Conservation (phyloP, 1,284 basidiomycete species). For the Rhodotorula mucilaginosa region DNA sequence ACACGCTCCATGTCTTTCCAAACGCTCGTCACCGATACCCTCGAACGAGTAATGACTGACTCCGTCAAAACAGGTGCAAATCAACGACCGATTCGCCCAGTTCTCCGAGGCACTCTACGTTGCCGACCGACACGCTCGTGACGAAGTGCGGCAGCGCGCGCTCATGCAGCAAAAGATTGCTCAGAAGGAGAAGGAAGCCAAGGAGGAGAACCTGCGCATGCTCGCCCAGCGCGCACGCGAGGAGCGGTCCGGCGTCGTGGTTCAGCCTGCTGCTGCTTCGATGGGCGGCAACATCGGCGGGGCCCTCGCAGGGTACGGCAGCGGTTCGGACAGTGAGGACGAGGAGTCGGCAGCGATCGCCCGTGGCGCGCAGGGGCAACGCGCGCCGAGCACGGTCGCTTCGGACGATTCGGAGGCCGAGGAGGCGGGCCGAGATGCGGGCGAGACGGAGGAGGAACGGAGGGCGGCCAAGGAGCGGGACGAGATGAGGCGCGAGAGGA, state of each 20-base stretch:
- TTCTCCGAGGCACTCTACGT: slow-evolving; percentile 94
- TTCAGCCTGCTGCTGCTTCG: slow-evolving; percentile 49
- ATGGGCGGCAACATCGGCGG: slow-evolving; percentile 62
- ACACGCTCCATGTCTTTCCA: not conserved
- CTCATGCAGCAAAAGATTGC: slow-evolving; percentile 98
- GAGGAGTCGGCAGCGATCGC: slow-evolving; percentile 23
- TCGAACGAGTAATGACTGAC: too few relatives aligned
- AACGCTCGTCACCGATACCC: too few relatives aligned
- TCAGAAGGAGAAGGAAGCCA: slow-evolving; percentile 94
- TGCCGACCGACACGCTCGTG: slow-evolving; percentile 95
- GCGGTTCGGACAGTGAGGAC: slow-evolving; percentile 18
- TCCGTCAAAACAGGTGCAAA: slow-evolving; percentile 66
- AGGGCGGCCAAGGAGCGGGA: slow-evolving; percentile 83
- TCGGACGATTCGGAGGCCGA: slow-evolving; percentile 43
- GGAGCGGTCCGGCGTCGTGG: slow-evolving; percentile 73
- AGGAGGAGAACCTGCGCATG: slow-evolving; percentile 91
- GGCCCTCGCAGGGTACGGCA: slow-evolving; percentile 76
- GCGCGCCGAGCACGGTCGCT: slow-evolving; percentile 6
- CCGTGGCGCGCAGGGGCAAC: slow-evolving; percentile 14
- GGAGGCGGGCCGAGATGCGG: slow-evolving; percentile 42
- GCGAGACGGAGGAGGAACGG: slow-evolving; percentile 66
- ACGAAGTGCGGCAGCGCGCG: slow-evolving; percentile 92
- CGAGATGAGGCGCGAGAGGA: slow-evolving; percentile 84
- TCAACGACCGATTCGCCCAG: slow-evolving; percentile 99
- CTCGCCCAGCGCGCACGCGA: slow-evolving; percentile 93